Evolutionary conservation across 2,329 filamentous ascomycete genomes (phyloP), one percentile per base, ranked within the genome.

Genomic region (Colletotrichum cereale): DNA sequence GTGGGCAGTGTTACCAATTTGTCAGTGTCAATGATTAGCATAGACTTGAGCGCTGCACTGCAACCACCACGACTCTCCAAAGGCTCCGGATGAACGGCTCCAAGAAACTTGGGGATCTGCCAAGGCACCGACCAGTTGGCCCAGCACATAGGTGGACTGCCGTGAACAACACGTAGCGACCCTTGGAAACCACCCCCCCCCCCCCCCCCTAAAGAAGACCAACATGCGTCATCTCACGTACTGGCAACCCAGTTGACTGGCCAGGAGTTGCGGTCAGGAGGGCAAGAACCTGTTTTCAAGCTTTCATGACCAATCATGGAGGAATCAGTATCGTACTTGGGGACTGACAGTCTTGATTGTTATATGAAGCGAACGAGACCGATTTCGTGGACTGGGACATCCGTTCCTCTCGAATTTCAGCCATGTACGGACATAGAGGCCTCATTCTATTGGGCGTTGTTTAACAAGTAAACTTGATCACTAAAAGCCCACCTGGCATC

Each of bases 181-280:
- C 12, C 67, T 66, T 66, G 67, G 67, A 56, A 61, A n/a, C n/a
- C n/a, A n/a, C n/a, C n/a, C n/a, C n/a, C n/a, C n/a, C n/a, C n/a
- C n/a, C n/a, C n/a, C n/a, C 2, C 21, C 40, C 38, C 62, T 24
- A 1, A 55, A 53, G 44, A 40, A 38, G 62, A 31, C n/a, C 40
- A 4, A 26, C 40, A 56, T 62, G 63, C 63, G 67, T 71, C 67
- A 67, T 71, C 57, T n/a, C 31, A 44, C 57, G 42, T 36, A 7
- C 34, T 8, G 38, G 38, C 11, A 12, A 47, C 50, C 26, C 42
- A 26, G 24, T 53, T 47, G 57, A 52, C 48, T 57, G 57, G 63
- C 24, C 14, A 21, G 47, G 50, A 62, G 21, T 21, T 5, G 26
- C 24, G 44, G 26, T 18, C 40, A 67, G 34, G 67, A 26, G 16